Evolutionary conservation across 108 stramenopile species (phyloP).

Genomic region (Nitzschia putrida): DNA sequence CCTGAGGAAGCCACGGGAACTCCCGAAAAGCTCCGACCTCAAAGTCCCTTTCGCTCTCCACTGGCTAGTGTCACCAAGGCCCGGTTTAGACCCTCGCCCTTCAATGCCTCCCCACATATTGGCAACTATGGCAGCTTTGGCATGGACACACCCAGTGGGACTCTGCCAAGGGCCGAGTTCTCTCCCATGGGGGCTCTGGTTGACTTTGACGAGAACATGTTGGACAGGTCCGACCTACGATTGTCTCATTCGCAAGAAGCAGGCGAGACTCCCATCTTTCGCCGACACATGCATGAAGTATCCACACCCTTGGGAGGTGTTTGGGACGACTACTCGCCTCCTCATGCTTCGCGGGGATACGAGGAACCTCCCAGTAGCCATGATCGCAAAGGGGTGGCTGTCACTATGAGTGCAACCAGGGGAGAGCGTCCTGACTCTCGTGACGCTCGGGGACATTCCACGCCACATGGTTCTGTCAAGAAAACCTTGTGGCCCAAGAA

Average conservation of each 20-base stretch:
- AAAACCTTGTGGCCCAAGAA: slow-evolving; percentile 9
- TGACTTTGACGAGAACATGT: slow-evolving; percentile 10
- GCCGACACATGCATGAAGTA: slow-evolving; percentile 1
- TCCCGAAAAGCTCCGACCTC: slow-evolving; percentile 19
- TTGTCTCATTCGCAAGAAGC: slow-evolving; percentile 1
- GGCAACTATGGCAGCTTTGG: slow-evolving; percentile 43
- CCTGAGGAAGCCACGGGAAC: slow-evolving; percentile 2
- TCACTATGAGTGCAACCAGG: slow-evolving; percentile 21
- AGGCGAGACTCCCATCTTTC: slow-evolving; percentile 3
- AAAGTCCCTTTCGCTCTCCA: slow-evolving; percentile 42
- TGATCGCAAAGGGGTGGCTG: slow-evolving; percentile 15
- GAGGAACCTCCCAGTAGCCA: background rate
- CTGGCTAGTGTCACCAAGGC: slow-evolving; percentile 13
- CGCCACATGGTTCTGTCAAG: slow-evolving; percentile 22
- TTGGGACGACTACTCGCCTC: slow-evolving; percentile 11
- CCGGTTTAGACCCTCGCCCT: slow-evolving; percentile 24
- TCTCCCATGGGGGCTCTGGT: slow-evolving; percentile 45
- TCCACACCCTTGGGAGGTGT: slow-evolving; percentile 27
- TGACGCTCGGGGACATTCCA: slow-evolving; percentile 17
- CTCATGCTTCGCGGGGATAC: slow-evolving; percentile 10
- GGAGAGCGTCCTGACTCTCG: background rate
- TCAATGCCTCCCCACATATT: slow-evolving; percentile 10
- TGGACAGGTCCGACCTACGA: background rate
- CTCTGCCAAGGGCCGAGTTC: slow-evolving; percentile 23
- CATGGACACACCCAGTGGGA: slow-evolving; percentile 44